Percentiles rank a stretch among this genome's conserved stretches.
These are phyloP conservation scores for Xylariaceae sp. DNA, from an alignment of 2,329 filamentous ascomycete genomes.

Conservation along the genomic window DNA sequence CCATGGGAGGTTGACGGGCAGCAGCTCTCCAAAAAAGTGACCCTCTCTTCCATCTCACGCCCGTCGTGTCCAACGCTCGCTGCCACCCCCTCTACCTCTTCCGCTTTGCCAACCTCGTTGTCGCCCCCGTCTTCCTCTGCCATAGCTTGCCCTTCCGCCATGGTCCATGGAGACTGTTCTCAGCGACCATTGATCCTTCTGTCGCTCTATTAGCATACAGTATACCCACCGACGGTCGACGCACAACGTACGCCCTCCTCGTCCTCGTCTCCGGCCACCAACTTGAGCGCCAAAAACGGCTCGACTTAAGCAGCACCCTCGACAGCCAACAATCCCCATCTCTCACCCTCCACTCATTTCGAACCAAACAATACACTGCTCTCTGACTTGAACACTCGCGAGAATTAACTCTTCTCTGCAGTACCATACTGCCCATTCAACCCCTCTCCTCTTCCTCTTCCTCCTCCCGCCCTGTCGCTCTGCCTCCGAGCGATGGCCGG, in stretches of 20 bases:
- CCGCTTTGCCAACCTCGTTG: conserved; percentile 1
- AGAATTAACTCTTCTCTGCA: conserved; percentile 6
- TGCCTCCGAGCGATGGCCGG: conserved; percentile 39
- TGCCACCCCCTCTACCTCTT: conserved; percentile 14
- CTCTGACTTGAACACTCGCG: conserved; percentile 10
- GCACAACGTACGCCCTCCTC: conserved; percentile 23
- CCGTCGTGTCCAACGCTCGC: neutral
- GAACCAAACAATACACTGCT: too few relatives aligned
- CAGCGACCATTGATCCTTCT: conserved; percentile 27
- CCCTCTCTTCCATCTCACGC: conserved; percentile 6
- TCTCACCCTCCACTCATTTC: neutral
- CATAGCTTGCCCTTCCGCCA: conserved; percentile 23
- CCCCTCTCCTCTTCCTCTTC: conserved; percentile 17
- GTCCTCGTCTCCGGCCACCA: conserved; percentile 7
- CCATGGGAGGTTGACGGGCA: too few relatives aligned
- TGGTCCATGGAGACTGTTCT: conserved; percentile 21
- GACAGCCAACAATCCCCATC: neutral
- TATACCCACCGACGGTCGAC: too few relatives aligned
- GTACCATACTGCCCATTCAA: conserved; percentile 11
- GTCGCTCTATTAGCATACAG: conserved; percentile 9
- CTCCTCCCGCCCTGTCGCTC: conserved; percentile 18
- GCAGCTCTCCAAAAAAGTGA: too few relatives aligned
- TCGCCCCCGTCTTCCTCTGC: conserved; percentile 15
- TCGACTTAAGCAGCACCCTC: conserved; percentile 17
- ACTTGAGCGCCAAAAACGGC: conserved; percentile 4